These are phyloP conservation scores for Quercus wislizeni DNA, from an alignment of 306 rosid genomes.

Conservation along the genomic window DNA sequence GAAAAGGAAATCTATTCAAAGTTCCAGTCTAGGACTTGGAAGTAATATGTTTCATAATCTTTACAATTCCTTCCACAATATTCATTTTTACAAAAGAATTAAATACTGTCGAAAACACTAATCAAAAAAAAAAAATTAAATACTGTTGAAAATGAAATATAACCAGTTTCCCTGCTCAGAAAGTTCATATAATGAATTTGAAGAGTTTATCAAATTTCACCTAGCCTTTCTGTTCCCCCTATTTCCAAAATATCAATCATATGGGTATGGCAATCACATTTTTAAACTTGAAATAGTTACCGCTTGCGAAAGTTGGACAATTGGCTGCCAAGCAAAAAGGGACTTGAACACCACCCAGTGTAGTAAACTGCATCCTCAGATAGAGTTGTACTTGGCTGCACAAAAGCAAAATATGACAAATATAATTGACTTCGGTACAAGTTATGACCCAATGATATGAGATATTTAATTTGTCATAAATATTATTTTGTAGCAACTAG, in stretches of 20 bases:
- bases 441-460: neutral
- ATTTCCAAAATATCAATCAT: neutral
- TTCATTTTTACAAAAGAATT: neutral
- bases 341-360: constrained; percentile 41
- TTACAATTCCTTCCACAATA: too few relatives aligned
- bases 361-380: constrained; percentile 32
- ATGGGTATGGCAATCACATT: neutral
- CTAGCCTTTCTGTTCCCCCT: neutral
- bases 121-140: neutral
- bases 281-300: constrained; percentile 23
- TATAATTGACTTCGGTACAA: neutral
- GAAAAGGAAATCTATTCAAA: neutral
- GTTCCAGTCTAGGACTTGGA: neutral
- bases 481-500: neutral
- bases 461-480: neutral
- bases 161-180: neutral
- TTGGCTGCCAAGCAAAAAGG: constrained; percentile 31
- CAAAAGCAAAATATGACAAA: neutral
- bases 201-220: neutral
- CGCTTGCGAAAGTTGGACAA: constrained; percentile 40
- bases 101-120: neutral
- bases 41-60: neutral
- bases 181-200: too few relatives aligned
- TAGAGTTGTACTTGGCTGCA: constrained; percentile 31
- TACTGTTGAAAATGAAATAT: neutral